Conservation (phyloP, 345 rosid genomes). For the Euphorbia peplus region DNA sequence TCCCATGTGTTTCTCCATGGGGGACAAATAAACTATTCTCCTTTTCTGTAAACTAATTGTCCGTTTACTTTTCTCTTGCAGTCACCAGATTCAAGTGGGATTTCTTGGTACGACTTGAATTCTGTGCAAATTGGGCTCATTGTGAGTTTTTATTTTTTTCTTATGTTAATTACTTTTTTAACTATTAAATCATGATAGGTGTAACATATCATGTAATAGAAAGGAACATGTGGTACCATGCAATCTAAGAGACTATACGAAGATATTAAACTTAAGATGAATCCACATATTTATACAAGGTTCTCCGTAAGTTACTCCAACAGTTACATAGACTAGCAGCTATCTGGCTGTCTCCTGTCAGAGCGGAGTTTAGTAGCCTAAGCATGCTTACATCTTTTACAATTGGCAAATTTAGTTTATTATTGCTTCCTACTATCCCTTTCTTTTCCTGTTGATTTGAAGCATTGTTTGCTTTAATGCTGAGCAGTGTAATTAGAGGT, state of each 20-base stretch:
- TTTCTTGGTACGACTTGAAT: slow-evolving; percentile 78
- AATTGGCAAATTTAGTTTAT: background rate
- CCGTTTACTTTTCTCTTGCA: slow-evolving; percentile 34
- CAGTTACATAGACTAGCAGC: too few species aligned
- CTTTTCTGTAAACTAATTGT: background rate
- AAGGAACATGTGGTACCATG: too few species aligned
- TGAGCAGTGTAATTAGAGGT: background rate
- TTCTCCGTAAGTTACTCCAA: too few species aligned
- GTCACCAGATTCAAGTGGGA: slow-evolving; percentile 76
- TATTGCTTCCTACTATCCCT: background rate
- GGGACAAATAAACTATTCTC: background rate
- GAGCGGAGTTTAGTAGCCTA: too few species aligned
- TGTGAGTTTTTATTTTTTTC: slow-evolving; percentile 50
- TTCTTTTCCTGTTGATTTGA: background rate
- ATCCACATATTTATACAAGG: too few species aligned
- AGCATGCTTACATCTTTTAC: too few species aligned
- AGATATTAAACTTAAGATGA: too few species aligned
- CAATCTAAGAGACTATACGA: too few species aligned
- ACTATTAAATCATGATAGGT: background rate
- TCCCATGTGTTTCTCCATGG: background rate
- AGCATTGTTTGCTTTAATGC: slow-evolving; percentile 2
- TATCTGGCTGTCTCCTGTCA: too few species aligned
- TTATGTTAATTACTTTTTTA: slow-evolving; percentile 12
- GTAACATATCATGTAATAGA: too few species aligned
- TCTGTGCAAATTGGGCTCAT: slow-evolving; percentile 80